Base-by-base conservation (phyloP, 306 rosid species). In the Erythrophleum fordii region DNA sequence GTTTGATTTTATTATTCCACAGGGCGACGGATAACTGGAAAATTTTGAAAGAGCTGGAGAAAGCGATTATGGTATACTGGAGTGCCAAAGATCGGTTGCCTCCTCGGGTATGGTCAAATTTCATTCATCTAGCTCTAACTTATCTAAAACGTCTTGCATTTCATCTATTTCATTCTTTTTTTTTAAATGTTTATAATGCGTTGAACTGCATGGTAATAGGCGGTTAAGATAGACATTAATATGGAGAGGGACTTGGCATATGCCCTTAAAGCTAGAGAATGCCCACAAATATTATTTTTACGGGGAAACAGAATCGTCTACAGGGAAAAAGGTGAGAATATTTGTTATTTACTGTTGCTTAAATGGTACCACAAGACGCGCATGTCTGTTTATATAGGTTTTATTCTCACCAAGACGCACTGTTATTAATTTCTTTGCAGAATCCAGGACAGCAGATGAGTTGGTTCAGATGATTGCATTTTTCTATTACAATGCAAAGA, bases 231-330 rank as follows among this genome's bases (percentile, higher is more conserved):
- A 46, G 99, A 95, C 84, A 87, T 92, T 29, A 92, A 93, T 75
- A 90, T 95, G 7, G 94, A 95, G 94, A 90, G 81, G 69, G 99
- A 95, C 76, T 85, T 93, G 89, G 98, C 98, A 28, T 95, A 93
- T 73, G 99, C 98, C 70, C 86, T 93, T 42, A 90, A 90, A 82
- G 94, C 90, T 78, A 89, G 81, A 76, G 94, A 89, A 51, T 85
- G 98, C 72, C 98, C 99, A 18, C 92, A 93, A 81, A 86, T 95
- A 80, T 85, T 95, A 68, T 95, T 93, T 67, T 69, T 95, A 49
- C 78, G 92, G 25, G 99, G 99, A 45, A 82, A 91, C 86, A 86
- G 51, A 84, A 81, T 93, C 60, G 82, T 95, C 51, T 96, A 93
- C 92, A 86, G 97, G 79, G 98, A 96, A 83, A 96, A 85, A 89